Evolutionary conservation across 768 basidiomycete species (phyloP).

Genomic region (Chalciporus piperatus): DNA sequence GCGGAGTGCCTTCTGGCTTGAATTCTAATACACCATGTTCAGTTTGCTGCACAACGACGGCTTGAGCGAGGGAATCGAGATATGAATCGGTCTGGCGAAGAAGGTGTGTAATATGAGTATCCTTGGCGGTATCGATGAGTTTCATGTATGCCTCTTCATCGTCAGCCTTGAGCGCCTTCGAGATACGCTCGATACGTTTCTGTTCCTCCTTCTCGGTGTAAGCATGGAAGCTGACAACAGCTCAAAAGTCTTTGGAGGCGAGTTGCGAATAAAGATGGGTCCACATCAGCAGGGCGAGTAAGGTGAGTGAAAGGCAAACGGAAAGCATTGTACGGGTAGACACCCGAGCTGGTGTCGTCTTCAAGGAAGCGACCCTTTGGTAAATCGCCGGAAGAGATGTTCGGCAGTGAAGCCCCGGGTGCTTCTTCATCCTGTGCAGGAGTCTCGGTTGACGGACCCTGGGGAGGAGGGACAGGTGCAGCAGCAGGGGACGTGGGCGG

Average conservation of each 20-base stretch:
- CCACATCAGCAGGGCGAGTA: conserved; percentile 58
- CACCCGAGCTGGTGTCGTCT: conserved; percentile 71
- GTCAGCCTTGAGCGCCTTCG: no score
- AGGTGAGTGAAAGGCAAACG: conserved; percentile 80
- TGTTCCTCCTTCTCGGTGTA: no score
- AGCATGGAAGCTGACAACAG: no score
- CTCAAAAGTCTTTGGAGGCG: conserved; percentile 75
- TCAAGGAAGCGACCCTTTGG: conserved; percentile 78
- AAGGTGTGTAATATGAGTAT: no score
- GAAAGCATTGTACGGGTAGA: conserved; percentile 92
- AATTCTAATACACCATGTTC: no score
- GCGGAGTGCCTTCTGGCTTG: no score
- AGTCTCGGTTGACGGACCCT: conserved; percentile 27
- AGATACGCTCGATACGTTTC: no score
- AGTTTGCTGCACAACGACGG: no score
- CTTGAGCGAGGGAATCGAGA: no score
- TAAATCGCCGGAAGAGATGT: conserved; percentile 54
- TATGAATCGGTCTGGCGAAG: no score
- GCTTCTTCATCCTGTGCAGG: conserved; percentile 55
- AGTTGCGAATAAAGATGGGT: conserved; percentile 62
- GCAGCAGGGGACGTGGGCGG: conserved; percentile 21
- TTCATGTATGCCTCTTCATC: no score
- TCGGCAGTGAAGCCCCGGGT: conserved; percentile 29
- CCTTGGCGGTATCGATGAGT: no score
- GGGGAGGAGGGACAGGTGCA: conserved; percentile 21